These are phyloP conservation scores for Sporothrix pseudoabietina DNA, from an alignment of 2,329 filamentous ascomycete species.

Conservation along the genomic window DNA sequence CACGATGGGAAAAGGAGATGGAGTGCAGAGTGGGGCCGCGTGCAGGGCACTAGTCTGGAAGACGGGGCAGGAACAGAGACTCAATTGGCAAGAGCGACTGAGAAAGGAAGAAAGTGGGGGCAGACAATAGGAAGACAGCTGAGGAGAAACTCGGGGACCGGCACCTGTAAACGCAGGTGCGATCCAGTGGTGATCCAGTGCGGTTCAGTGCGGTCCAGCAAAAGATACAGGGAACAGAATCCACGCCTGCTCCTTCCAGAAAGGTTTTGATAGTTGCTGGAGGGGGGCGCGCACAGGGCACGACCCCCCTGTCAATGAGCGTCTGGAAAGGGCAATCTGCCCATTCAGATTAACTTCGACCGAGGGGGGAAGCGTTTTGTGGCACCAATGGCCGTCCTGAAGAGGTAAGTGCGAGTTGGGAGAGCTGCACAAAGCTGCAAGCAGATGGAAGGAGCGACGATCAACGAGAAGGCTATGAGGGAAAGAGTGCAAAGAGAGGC, in stretches of 20 bases:
- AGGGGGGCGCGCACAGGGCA: background rate
- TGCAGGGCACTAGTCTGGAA: constrained; percentile 10
- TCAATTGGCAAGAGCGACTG: constrained; percentile 12
- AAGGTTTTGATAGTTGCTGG: constrained; percentile 2
- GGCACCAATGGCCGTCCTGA: constrained; percentile 12
- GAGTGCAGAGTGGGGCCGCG: constrained; percentile 9
- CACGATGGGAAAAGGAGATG: constrained; percentile 22
- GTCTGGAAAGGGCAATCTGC: constrained; percentile 5
- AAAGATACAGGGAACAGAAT: background rate
- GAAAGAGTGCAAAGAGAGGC: background rate
- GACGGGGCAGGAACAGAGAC: constrained; percentile 6
- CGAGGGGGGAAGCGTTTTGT: background rate
- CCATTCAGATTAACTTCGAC: constrained; percentile 13
- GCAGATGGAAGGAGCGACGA: constrained; percentile 18
- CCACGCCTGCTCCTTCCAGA: constrained; percentile 4
- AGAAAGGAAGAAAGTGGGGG: constrained; percentile 15
- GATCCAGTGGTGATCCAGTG: background rate
- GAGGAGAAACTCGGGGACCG: constrained; percentile 1
- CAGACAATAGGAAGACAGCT: background rate
- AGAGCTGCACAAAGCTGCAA: background rate
- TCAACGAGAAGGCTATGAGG: background rate
- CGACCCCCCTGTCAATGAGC: background rate
- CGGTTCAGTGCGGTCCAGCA: background rate
- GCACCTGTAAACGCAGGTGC: background rate
- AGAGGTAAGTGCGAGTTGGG: constrained; percentile 19